phyloP scores from a whole-genome alignment of 495 filamentous ascomycete species.

The Pyrenopolyporus hunteri region DNA sequence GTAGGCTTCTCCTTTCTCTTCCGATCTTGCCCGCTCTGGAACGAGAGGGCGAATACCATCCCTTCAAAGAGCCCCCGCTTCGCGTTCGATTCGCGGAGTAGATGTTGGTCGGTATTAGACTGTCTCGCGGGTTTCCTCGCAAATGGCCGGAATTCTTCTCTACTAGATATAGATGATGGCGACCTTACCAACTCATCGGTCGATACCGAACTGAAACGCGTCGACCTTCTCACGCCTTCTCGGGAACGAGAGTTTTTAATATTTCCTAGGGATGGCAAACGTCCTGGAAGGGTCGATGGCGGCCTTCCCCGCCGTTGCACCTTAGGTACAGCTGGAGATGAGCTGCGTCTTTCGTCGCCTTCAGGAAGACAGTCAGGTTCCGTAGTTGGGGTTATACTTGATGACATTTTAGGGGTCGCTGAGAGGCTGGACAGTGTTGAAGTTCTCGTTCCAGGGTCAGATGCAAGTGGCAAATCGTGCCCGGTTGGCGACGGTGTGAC shows the following conservation, averaged over 20 bases:
- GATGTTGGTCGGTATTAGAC: slow-evolving; percentile 20
- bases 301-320: slow-evolving; percentile 35
- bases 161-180: slow-evolving; percentile 14
- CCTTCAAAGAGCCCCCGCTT: slow-evolving; percentile 62
- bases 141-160: slow-evolving; percentile 7
- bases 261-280: too few relatives aligned
- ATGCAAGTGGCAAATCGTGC: slow-evolving; percentile 13
- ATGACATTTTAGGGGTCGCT: slow-evolving; percentile 44
- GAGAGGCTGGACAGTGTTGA: slow-evolving; percentile 46
- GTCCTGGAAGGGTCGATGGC: too few relatives aligned
- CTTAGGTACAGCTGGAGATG: slow-evolving; percentile 43
- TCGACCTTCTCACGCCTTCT: slow-evolving; percentile 27
- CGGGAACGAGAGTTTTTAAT: slow-evolving; percentile 29
- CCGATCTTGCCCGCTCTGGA: slow-evolving; percentile 57
- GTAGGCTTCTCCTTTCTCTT: slow-evolving; percentile 57
- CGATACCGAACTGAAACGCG: slow-evolving; percentile 44
- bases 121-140: slow-evolving; percentile 28
- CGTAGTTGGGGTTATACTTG: slow-evolving; percentile 38
- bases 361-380: slow-evolving; percentile 14
- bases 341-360: slow-evolving; percentile 24
- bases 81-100: slow-evolving; percentile 27
- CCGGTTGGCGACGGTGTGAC: slow-evolving; percentile 26
- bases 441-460: slow-evolving; percentile 23
- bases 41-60: slow-evolving; percentile 84
- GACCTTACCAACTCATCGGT: slow-evolving; percentile 49